Conservation (phyloP, 2,329 filamentous ascomycete genomes). For the Colletotrichum musicola region DNA sequence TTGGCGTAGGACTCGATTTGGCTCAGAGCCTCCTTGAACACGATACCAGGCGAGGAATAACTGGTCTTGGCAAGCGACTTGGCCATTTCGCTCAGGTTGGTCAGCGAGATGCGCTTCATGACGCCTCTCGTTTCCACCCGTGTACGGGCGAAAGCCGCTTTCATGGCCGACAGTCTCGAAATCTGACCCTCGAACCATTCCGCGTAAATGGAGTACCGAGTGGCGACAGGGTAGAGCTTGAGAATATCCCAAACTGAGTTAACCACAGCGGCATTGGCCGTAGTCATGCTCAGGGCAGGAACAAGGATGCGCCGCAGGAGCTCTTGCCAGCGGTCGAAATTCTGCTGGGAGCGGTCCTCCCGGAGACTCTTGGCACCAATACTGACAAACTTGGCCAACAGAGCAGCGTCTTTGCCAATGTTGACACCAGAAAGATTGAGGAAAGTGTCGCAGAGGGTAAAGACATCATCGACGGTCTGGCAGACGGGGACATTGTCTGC, state of each 20-base stretch:
- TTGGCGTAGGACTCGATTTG: slow-evolving; percentile 97
- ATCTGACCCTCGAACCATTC: slow-evolving; percentile 90
- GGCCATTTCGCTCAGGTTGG: slow-evolving; percentile 88
- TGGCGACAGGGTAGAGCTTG: slow-evolving; percentile 79
- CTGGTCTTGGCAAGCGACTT: slow-evolving; percentile 92
- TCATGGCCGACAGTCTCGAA: slow-evolving; percentile 82
- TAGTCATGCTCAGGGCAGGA: slow-evolving; percentile 87
- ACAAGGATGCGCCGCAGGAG: slow-evolving; percentile 87
- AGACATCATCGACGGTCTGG: slow-evolving; percentile 90
- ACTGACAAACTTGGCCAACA: slow-evolving; percentile 85
- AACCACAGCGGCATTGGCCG: slow-evolving; percentile 84
- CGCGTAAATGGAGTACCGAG: slow-evolving; percentile 89
- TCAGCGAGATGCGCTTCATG: slow-evolving; percentile 89
- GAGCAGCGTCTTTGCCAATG: slow-evolving; percentile 84
- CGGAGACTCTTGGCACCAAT: slow-evolving; percentile 84
- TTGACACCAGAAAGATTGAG: slow-evolving; percentile 89
- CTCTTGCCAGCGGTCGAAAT: slow-evolving; percentile 84
- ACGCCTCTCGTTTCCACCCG: slow-evolving; percentile 84
- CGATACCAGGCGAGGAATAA: slow-evolving; percentile 88
- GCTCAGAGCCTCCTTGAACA: slow-evolving; percentile 88
- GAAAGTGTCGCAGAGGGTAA: slow-evolving; percentile 86
- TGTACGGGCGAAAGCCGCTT: slow-evolving; percentile 81
- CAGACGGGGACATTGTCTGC: slow-evolving; percentile 92
- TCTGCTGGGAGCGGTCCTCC: slow-evolving; percentile 77
- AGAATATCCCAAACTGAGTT: slow-evolving; percentile 90